Percentiles rank a stretch among this genome's conserved stretches.
These are phyloP conservation scores for Tricholoma terreum DNA, from an alignment of 768 basidiomycete genomes.

Conservation along the genomic window DNA sequence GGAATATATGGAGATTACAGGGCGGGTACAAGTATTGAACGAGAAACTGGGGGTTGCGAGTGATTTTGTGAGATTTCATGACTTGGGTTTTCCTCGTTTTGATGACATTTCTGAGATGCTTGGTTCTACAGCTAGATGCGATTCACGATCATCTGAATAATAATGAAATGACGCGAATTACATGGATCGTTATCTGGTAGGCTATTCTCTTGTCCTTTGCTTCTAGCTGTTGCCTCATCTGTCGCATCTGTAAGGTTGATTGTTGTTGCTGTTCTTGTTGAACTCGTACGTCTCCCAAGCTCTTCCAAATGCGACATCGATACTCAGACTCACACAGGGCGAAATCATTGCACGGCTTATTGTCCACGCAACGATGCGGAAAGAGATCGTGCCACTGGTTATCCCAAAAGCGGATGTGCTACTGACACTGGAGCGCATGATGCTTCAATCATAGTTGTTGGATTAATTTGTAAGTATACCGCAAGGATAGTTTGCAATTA, in stretches of 20 bases:
- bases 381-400: constrained; percentile 10
- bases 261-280: constrained; percentile 85
- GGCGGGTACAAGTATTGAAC: constrained; percentile 79
- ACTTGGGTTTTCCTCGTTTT: neutral
- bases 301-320: neutral
- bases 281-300: constrained; percentile 52
- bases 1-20: constrained; percentile 92
- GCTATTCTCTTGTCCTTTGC: constrained; percentile 11
- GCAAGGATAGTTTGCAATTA: too few relatives aligned
- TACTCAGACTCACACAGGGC: constrained; percentile 43
- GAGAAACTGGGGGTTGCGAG: constrained; percentile 86
- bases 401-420: constrained; percentile 39
- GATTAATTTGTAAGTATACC: too few relatives aligned
- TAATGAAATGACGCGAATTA: constrained; percentile 87
- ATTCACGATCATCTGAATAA: constrained; percentile 94
- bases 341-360: constrained; percentile 76
- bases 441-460: constrained; percentile 13
- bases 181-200: constrained; percentile 52
- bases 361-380: constrained; percentile 55
- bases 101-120: constrained; percentile 3
- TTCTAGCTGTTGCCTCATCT: constrained; percentile 17
- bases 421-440: constrained; percentile 41
- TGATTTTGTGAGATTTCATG: constrained; percentile 67
- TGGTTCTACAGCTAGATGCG: constrained; percentile 77
- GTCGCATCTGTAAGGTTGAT: constrained; percentile 65